phyloP scores from a whole-genome alignment of 257 asterid species.

The Solanum pinnatisectum region DNA sequence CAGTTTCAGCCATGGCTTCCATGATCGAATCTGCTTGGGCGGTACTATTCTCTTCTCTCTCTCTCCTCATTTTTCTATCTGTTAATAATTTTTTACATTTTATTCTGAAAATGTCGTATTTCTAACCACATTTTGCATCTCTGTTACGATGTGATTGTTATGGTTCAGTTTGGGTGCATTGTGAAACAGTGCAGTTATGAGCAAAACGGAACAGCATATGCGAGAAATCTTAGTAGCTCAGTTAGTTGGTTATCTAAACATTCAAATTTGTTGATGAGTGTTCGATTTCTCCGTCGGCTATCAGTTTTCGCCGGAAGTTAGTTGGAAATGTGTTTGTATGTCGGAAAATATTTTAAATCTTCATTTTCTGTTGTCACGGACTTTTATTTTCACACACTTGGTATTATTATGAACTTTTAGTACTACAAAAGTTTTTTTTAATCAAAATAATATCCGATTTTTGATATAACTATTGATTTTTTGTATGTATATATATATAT shows the following conservation, averaged over 20 bases:
- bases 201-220: background rate
- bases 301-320: background rate
- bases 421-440: no score
- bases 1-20: conserved; percentile 18
- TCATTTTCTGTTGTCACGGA: background rate
- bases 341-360: background rate
- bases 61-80: background rate
- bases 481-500: no score
- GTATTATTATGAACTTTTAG: no score
- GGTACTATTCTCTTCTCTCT: conserved; percentile 9
- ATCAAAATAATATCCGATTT: no score
- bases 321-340: no score
- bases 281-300: background rate
- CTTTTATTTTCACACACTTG: background rate
- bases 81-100: background rate
- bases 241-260: background rate
- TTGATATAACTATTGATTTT: no score
- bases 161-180: background rate
- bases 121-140: background rate
- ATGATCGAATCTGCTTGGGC: conserved; percentile 41
- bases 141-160: background rate
- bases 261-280: background rate
- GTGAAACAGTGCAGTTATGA: background rate
- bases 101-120: background rate
- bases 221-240: background rate